phyloP scores from a whole-genome alignment of 2,329 filamentous ascomycete species.

The Fusarium secorum region DNA sequence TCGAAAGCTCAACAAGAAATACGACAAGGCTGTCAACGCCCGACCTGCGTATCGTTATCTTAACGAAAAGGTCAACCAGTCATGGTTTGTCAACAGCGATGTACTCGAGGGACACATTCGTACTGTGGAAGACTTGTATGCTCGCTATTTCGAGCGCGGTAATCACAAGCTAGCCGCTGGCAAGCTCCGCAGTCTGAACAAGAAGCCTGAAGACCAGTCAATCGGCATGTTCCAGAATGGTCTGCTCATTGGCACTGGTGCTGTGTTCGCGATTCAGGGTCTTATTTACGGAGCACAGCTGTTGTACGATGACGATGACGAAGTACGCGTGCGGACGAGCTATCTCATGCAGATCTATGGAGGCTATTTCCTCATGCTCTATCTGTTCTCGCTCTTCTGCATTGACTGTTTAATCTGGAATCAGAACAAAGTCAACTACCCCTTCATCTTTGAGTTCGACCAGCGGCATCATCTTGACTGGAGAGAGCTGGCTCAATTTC shows the following conservation, averaged over 20 bases:
- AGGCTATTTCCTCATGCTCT: slow-evolving; percentile 86
- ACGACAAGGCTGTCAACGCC: slow-evolving; percentile 87
- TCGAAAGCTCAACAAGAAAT: slow-evolving; percentile 98
- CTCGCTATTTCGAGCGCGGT: slow-evolving; percentile 91
- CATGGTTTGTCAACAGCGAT: slow-evolving; percentile 92
- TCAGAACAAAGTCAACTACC: slow-evolving; percentile 88
- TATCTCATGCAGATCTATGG: slow-evolving; percentile 90
- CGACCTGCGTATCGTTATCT: slow-evolving; percentile 82
- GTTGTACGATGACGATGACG: slow-evolving; percentile 57
- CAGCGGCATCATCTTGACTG: slow-evolving; percentile 86
- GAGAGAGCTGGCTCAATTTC: slow-evolving; percentile 86
- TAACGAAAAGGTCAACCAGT: slow-evolving; percentile 87
- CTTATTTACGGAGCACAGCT: slow-evolving; percentile 67
- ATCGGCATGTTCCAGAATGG: slow-evolving; percentile 67
- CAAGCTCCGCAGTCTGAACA: slow-evolving; percentile 80
- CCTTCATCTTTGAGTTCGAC: slow-evolving; percentile 97
- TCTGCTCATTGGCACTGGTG: slow-evolving; percentile 72
- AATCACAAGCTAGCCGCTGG: slow-evolving; percentile 91
- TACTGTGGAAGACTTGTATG: slow-evolving; percentile 88
- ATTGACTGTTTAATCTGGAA: slow-evolving; percentile 86
- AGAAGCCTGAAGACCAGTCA: slow-evolving; percentile 64
- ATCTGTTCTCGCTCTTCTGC: slow-evolving; percentile 85
- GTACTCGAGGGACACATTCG: slow-evolving; percentile 81
- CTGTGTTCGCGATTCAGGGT: slow-evolving; percentile 72
- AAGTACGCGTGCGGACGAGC: slow-evolving; percentile 61